A percentile compares a stretch with the other conserved stretches of the same genome.
phyloP scores from a whole-genome alignment of 345 rosid species.

The Corymbia maculata region DNA sequence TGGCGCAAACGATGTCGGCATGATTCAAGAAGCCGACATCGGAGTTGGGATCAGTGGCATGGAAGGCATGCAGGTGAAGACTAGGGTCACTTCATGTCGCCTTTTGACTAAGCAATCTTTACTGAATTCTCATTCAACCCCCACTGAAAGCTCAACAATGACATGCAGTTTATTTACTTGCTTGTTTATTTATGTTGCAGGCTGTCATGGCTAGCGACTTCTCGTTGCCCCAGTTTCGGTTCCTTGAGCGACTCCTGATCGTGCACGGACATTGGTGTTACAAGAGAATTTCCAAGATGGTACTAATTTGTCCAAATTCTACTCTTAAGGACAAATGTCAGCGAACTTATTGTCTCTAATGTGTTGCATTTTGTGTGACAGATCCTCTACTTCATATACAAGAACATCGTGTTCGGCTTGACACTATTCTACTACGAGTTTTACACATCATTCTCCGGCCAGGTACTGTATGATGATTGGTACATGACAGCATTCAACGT shows the following conservation, averaged over 20 bases:
- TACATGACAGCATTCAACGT: constrained; percentile 68
- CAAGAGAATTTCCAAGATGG: constrained; percentile 76
- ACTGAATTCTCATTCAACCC: neutral
- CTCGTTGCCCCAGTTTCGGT: constrained; percentile 66
- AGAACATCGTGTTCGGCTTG: constrained; percentile 73
- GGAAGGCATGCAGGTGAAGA: constrained; percentile 83
- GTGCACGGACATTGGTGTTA: constrained; percentile 91
- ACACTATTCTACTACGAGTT: constrained; percentile 71
- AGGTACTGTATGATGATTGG: constrained; percentile 58
- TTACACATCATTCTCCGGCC: constrained; percentile 62
- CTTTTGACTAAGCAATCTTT: neutral
- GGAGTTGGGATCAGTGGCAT: constrained; percentile 86
- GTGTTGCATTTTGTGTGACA: neutral
- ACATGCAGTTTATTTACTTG: neutral
- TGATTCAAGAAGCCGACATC: constrained; percentile 96
- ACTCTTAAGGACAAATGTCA: neutral
- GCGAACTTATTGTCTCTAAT: neutral
- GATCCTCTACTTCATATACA: constrained; percentile 72
- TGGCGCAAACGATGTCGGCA: constrained; percentile 84
- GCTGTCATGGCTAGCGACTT: constrained; percentile 92
- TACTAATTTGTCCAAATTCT: constrained; percentile 3
- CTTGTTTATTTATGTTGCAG: constrained; percentile 13
- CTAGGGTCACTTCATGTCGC: neutral
- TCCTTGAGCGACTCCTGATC: constrained; percentile 54
- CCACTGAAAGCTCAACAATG: neutral